Evolutionary conservation across 1,284 basidiomycete species (phyloP), one percentile per base, ranked within the genome.

Genomic region (Ustilago cynodontis): DNA sequence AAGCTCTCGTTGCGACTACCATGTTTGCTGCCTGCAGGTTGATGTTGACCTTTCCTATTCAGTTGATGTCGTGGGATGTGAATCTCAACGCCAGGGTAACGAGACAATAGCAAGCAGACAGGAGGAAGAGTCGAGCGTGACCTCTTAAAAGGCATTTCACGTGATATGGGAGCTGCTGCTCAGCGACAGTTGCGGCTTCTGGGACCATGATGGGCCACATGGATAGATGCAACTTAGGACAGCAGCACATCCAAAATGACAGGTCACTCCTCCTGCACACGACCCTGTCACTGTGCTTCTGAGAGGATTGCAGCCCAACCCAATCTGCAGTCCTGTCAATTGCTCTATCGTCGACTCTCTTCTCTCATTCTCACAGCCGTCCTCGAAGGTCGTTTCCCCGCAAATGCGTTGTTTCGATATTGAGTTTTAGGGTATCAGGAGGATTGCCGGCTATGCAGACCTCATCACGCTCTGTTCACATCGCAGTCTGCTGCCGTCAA

Each of bases 1-100:
- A 53, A 3, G 63, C 49, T 59, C 68, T 60, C 10, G 59, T 71
- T 37, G 37, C 26, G 16, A 59, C 59, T 28, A 54, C 55, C 58
- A 65, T 71, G 43, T 22, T 47, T 57, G 3, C 24, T 51, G n/a
- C n/a, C n/a, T n/a, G n/a, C n/a, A n/a, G n/a, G n/a, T n/a, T n/a
- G n/a, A n/a, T n/a, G n/a, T n/a, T n/a, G n/a, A n/a, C n/a, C n/a
- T n/a, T n/a, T n/a, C n/a, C n/a, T n/a, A n/a, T n/a, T n/a, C n/a
- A n/a, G n/a, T n/a, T n/a, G n/a, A n/a, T n/a, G n/a, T n/a, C n/a
- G n/a, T n/a, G n/a, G n/a, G n/a, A n/a, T n/a, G n/a, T n/a, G n/a
- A n/a, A n/a, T n/a, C n/a, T n/a, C n/a, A n/a, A n/a, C n/a, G n/a
- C n/a, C 6, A 28, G 3, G 26, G 18, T 5, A 24, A 51, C 3